Evolutionary conservation across 1,284 basidiomycete genomes (phyloP).

Genomic region (Ganoderma lingzhi): DNA sequence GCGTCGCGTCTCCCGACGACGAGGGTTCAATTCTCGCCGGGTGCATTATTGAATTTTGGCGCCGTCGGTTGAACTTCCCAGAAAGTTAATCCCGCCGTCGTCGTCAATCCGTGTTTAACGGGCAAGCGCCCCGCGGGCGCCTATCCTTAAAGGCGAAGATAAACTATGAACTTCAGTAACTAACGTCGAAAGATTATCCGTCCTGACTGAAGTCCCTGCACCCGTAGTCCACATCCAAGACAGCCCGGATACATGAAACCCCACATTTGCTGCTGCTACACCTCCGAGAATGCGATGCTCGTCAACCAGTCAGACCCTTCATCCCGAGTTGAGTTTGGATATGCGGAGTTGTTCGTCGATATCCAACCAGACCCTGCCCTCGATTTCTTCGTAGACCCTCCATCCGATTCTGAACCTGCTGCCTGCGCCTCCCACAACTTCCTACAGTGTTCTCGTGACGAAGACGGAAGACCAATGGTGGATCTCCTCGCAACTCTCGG

Average conservation of each 20-base stretch:
- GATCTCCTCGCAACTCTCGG: neutral
- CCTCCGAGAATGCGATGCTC: neutral
- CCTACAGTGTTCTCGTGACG: neutral
- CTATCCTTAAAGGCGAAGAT: no score
- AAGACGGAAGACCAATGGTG: neutral
- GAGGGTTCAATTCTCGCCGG: no score
- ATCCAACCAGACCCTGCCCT: neutral
- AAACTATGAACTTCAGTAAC: no score
- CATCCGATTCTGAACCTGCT: neutral
- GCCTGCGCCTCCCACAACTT: neutral
- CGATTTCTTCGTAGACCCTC: conserved; percentile 3
- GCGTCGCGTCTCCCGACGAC: no score
- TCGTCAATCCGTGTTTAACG: no score
- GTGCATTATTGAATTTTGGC: no score
- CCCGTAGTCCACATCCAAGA: neutral
- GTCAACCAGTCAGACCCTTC: neutral
- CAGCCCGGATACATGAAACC: neutral
- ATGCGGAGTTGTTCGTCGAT: neutral
- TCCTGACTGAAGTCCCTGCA: no score
- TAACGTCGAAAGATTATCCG: no score
- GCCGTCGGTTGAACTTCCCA: no score
- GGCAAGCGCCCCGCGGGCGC: no score
- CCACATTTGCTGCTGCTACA: neutral
- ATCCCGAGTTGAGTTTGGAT: neutral
- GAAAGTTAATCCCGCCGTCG: no score